Base-by-base conservation (phyloP, 352 stramenopile genomes). In the Phytophthora meadii region DNA sequence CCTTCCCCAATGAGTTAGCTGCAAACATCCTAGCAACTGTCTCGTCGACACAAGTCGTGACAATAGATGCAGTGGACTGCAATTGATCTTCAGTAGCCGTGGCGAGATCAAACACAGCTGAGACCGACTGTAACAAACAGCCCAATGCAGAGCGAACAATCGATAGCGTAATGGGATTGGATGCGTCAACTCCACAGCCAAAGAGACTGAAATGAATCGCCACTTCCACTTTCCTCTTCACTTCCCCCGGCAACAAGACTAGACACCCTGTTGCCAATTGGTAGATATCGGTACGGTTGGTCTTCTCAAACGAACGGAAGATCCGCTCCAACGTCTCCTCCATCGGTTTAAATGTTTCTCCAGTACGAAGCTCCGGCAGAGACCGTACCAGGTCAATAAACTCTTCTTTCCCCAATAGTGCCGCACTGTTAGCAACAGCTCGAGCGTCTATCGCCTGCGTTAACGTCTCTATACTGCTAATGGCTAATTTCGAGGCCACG, bases 241-340 rank as follows among this genome's bases (percentile, higher is more conserved):
- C 56, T 15, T 74, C 72, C 1, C 83, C 87, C 9, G 75, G 66
- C 3, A 93, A 40, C 9, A 94, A 59, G 15, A 88, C 45, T 4
- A 94, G 54, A 32, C 77, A 85, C 0, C 72, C 82, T 5, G 81
- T 82, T 5, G 74, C 78, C n/a, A 93, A 70, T 56, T 92, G 72
- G n/a, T 82, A 78, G n/a, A 89, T 27, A 37, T 90, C 76, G 2
- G 74, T 75, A 28, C 76, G 79, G 24, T 92, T 77, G 4, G 81
- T 84, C 2, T 61, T 65, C 11, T 87, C 55, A 37, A 94, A 92
- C 7, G 82, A 90, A 25, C 74, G 65, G 42, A 84, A 91, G 27
- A 95, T 81, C 17, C 84, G 78, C 40, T 77, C 76, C 11, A 95
- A 72, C 25, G 81, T 81, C 30, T 84, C 81, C 55, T 93, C 76